Conservation (phyloP, 2,329 filamentous ascomycete genomes). For the Sclerotinia nivalis region DNA sequence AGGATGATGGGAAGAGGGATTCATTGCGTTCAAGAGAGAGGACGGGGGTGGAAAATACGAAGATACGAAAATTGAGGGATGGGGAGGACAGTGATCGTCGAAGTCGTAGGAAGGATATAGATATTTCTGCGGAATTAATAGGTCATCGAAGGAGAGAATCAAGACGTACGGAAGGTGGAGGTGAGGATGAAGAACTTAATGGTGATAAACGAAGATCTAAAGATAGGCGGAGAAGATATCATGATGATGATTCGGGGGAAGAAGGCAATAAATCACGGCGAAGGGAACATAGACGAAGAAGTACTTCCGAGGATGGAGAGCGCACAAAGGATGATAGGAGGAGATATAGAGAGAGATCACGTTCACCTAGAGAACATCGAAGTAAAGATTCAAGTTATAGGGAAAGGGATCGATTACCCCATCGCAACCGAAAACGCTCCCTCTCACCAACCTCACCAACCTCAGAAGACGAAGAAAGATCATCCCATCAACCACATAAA, state of each 20-base stretch:
- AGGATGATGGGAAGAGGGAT: not conserved
- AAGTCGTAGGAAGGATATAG: slow-evolving; percentile 8
- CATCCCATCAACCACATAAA: not conserved
- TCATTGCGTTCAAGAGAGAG: not conserved
- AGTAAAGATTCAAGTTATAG: slow-evolving; percentile 40
- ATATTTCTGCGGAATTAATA: slow-evolving; percentile 16
- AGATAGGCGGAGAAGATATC: slow-evolving; percentile 15
- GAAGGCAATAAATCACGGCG: slow-evolving; percentile 24
- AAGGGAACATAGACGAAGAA: slow-evolving; percentile 40
- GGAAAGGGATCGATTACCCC: slow-evolving; percentile 36
- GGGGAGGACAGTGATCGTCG: slow-evolving; percentile 20
- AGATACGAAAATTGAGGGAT: slow-evolving; percentile 16
- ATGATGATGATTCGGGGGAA: slow-evolving; percentile 19
- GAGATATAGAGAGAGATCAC: slow-evolving; percentile 32
- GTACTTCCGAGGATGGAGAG: slow-evolving; percentile 29
- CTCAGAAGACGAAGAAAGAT: slow-evolving; percentile 2
- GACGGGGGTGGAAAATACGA: not conserved
- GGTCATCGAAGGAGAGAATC: slow-evolving; percentile 19
- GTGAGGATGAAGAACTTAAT: slow-evolving; percentile 14
- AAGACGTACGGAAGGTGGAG: slow-evolving; percentile 1
- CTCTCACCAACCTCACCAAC: slow-evolving; percentile 4
- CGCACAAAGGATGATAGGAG: slow-evolving; percentile 28
- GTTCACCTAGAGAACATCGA: slow-evolving; percentile 32
- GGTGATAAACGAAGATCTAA: slow-evolving; percentile 2
- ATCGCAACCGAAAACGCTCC: slow-evolving; percentile 26